Evolutionary conservation across 768 basidiomycete genomes (phyloP).

Genomic region (Roridomyces roridus): DNA sequence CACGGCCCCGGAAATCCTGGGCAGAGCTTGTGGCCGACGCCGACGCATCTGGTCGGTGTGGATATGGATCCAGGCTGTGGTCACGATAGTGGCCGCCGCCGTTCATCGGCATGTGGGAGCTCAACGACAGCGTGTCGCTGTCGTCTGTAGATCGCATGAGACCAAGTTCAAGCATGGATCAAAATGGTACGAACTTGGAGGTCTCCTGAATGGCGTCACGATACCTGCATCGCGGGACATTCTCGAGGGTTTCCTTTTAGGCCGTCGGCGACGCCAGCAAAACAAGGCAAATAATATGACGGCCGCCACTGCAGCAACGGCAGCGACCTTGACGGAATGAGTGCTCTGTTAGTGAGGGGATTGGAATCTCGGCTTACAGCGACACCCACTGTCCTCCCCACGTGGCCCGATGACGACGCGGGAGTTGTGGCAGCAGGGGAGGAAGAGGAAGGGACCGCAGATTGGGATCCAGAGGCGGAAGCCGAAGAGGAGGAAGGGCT

Average conservation of each 20-base stretch:
- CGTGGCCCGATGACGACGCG: not conserved
- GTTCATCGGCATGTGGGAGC: conserved; percentile 3
- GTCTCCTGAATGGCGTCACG: conserved; percentile 15
- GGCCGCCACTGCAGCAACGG: conserved; percentile 6
- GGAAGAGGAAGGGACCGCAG: not conserved
- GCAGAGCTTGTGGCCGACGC: conserved; percentile 1
- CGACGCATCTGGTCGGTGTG: conserved; percentile 2
- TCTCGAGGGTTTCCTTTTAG: not conserved
- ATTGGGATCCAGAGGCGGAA: not conserved
- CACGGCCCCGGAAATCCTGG: conserved; percentile 1
- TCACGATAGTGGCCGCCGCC: conserved; percentile 1
- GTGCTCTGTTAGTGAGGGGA: not conserved
- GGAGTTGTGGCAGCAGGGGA: not conserved
- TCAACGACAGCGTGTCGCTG: not conserved
- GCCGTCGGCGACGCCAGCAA: conserved; percentile 8
- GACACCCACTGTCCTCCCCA: conserved; percentile 16
- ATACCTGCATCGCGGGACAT: conserved; percentile 6
- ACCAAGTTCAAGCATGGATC: not conserved
- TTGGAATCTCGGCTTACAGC: not conserved
- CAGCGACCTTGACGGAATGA: conserved; percentile 9
- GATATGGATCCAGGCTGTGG: not conserved
- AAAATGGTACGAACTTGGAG: not conserved
- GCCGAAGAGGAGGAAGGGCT: conserved; percentile 2
- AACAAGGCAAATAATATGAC: conserved; percentile 6
- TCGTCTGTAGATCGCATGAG: not conserved